A percentile compares a stretch with the other conserved stretches of the same genome.
Conservation (phyloP, 768 basidiomycete species). For the Podaxis sp. region DNA sequence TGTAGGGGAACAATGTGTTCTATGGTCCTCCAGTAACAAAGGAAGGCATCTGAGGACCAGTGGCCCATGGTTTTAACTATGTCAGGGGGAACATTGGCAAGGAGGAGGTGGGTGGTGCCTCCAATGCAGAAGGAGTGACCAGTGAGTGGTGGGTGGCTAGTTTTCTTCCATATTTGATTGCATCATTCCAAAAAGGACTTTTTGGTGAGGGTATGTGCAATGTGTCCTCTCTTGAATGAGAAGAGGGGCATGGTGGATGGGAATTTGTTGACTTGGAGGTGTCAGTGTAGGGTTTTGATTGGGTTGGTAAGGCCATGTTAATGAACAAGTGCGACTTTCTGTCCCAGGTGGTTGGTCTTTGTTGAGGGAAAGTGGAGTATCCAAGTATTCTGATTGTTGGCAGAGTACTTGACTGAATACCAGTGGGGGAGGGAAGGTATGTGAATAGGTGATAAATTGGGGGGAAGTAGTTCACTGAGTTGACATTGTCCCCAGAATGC, state of each 20-base stretch:
- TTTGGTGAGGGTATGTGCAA: too few species aligned
- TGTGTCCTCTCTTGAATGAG: too few species aligned
- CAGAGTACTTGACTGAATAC: neutral
- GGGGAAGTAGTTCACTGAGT: neutral
- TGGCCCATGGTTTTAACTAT: too few species aligned
- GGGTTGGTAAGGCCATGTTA: neutral
- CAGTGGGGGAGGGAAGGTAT: neutral
- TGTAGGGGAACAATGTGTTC: neutral
- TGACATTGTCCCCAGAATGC: neutral
- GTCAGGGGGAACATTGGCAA: too few species aligned
- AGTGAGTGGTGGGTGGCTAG: too few species aligned
- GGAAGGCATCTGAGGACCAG: too few species aligned
- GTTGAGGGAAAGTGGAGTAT: neutral
- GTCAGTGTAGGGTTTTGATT: neutral
- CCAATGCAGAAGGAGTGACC: too few species aligned
- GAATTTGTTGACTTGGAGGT: neutral
- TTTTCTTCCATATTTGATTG: too few species aligned
- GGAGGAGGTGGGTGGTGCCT: too few species aligned
- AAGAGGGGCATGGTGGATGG: neutral
- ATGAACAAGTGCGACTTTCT: neutral
- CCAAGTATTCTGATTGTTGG: neutral
- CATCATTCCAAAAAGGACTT: too few species aligned
- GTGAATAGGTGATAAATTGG: too few species aligned
- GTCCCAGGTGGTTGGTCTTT: neutral
- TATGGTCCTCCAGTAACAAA: too few species aligned